These are phyloP conservation scores for Achlya hypogyna DNA, from an alignment of 352 stramenopile species.

Conservation along the genomic window DNA sequence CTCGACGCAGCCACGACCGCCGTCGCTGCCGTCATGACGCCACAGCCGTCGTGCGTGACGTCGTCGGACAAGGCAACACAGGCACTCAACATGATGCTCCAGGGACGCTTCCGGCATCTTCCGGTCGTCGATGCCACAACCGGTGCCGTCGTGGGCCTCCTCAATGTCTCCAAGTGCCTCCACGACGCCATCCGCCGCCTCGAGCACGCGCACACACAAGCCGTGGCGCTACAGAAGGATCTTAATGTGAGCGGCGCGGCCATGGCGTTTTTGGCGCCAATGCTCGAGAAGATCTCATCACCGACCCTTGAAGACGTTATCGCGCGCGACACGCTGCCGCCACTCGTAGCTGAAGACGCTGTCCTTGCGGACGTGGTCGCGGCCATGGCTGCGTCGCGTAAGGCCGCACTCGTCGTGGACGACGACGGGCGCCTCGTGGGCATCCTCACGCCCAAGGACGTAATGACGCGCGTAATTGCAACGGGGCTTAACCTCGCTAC, in stretches of 20 bases:
- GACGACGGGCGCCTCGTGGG: slow-evolving; percentile 79
- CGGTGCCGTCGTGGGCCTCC: slow-evolving; percentile 87
- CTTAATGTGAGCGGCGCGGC: slow-evolving; percentile 50
- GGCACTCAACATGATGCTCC: slow-evolving; percentile 80
- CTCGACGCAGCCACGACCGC: slow-evolving; percentile 53
- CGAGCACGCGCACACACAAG: slow-evolving; percentile 53
- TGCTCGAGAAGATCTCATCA: slow-evolving; percentile 85
- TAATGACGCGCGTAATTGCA: slow-evolving; percentile 93
- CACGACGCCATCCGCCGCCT: slow-evolving; percentile 97
- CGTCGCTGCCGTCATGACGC: slow-evolving; percentile 79
- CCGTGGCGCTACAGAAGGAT: slow-evolving; percentile 69
- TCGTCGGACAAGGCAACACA: slow-evolving; percentile 76
- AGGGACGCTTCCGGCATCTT: slow-evolving; percentile 92
- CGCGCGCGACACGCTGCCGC: slow-evolving; percentile 51
- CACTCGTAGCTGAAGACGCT: slow-evolving; percentile 62
- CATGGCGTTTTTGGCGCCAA: slow-evolving; percentile 54
- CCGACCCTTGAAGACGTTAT: slow-evolving; percentile 72
- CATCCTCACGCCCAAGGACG: slow-evolving; percentile 98
- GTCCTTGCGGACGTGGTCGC: slow-evolving; percentile 60
- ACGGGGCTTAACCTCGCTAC: slow-evolving; percentile 78
- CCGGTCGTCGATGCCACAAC: slow-evolving; percentile 84
- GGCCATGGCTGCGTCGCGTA: slow-evolving; percentile 69
- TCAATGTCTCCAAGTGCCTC: slow-evolving; percentile 98
- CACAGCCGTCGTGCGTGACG: slow-evolving; percentile 71
- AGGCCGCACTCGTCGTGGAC: slow-evolving; percentile 68